Percentiles rank a stretch among this genome's conserved stretches.
Conservation (phyloP, 768 basidiomycete species). For the Leccinum incarnatum region DNA sequence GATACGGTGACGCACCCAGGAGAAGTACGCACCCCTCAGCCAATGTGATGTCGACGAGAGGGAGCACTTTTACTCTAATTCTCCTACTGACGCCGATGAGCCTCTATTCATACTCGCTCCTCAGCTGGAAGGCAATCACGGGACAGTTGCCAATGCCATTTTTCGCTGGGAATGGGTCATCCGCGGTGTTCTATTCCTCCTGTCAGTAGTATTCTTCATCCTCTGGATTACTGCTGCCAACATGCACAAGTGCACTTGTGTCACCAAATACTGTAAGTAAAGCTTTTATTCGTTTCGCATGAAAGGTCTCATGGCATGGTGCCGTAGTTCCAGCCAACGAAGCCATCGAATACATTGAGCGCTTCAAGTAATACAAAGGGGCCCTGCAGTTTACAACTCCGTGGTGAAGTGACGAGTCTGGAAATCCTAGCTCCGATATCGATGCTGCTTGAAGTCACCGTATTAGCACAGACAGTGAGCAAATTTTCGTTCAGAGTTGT, state of each 20-base stretch:
- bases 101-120: neutral
- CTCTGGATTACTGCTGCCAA: constrained; percentile 2
- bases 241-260: neutral
- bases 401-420: constrained; percentile 5
- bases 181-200: neutral
- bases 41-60: neutral
- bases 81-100: neutral
- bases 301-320: neutral
- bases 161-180: constrained; percentile 3
- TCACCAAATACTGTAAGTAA: constrained; percentile 6
- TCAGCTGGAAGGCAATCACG: neutral
- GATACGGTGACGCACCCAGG: too few species aligned
- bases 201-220: neutral
- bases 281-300: neutral
- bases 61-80: neutral
- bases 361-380: neutral
- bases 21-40: neutral
- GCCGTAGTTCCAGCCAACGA: constrained; percentile 9
- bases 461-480: constrained; percentile 3
- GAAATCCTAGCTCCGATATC: constrained; percentile 8
- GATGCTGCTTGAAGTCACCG: constrained; percentile 3
- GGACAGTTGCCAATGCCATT: neutral
- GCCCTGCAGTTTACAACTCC: constrained; percentile 1
- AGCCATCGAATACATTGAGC: constrained; percentile 7
- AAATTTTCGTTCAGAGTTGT: neutral